Percentiles rank a stretch among this genome's conserved stretches.
Evolutionary conservation across 768 basidiomycete genomes (phyloP).

Genomic region (Kwoniella europaea): DNA sequence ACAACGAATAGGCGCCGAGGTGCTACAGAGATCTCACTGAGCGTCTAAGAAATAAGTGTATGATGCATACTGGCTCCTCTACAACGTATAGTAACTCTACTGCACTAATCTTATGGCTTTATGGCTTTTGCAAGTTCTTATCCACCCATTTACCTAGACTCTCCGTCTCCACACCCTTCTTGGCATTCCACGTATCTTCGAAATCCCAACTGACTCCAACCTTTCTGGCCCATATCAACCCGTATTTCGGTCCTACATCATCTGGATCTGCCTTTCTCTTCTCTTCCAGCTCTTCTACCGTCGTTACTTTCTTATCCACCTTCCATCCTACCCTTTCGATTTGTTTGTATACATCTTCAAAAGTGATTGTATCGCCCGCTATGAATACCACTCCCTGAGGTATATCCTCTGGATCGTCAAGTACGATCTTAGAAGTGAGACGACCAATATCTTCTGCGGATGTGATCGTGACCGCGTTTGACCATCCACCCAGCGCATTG

Average conservation of each 20-base stretch:
- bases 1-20: too few relatives aligned
- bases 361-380: slow-evolving; percentile 56
- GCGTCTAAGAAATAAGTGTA: too few relatives aligned
- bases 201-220: slow-evolving; percentile 20
- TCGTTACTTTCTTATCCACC: neutral
- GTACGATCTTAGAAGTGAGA: slow-evolving; percentile 45
- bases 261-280: slow-evolving; percentile 7
- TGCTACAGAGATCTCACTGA: too few relatives aligned
- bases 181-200: slow-evolving; percentile 20
- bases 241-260: slow-evolving; percentile 13
- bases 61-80: too few relatives aligned
- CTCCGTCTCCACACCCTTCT: slow-evolving; percentile 20
- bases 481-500: slow-evolving; percentile 47
- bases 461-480: slow-evolving; percentile 53
- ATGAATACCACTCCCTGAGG: slow-evolving; percentile 47
- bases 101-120: neutral
- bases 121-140: slow-evolving; percentile 8
- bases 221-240: slow-evolving; percentile 21
- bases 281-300: slow-evolving; percentile 11
- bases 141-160: slow-evolving; percentile 21
- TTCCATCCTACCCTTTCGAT: slow-evolving; percentile 29
- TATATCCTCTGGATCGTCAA: slow-evolving; percentile 6
- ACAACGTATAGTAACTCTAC: too few relatives aligned
- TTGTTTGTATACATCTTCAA: slow-evolving; percentile 45
- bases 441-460: slow-evolving; percentile 53